phyloP scores from a whole-genome alignment of 1,284 basidiomycete genomes.

The Cryptococcus floricola region DNA sequence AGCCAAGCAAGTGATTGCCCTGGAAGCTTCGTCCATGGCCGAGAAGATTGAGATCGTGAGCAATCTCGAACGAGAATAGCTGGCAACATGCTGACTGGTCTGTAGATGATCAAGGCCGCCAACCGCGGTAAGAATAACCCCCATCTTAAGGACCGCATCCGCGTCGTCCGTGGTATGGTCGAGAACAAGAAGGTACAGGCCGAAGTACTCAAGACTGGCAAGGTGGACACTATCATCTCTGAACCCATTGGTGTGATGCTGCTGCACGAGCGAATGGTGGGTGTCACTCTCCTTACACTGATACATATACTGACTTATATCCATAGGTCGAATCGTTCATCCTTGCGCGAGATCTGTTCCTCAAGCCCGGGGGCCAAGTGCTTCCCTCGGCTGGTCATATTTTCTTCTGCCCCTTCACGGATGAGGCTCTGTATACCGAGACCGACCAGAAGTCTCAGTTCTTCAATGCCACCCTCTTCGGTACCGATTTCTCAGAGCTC shows the following conservation, averaged over 20 bases:
- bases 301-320: background rate
- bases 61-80: background rate
- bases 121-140: slow-evolving; percentile 39
- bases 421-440: slow-evolving; percentile 52
- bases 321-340: slow-evolving; percentile 51
- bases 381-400: slow-evolving; percentile 52
- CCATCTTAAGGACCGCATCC: slow-evolving; percentile 36
- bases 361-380: slow-evolving; percentile 52
- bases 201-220: slow-evolving; percentile 35
- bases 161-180: slow-evolving; percentile 45
- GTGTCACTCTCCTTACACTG: slow-evolving; percentile 2
- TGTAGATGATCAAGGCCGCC: slow-evolving; percentile 44
- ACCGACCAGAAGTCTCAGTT: slow-evolving; percentile 51
- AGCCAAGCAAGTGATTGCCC: slow-evolving; percentile 51
- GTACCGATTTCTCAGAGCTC: slow-evolving; percentile 45
- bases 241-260: slow-evolving; percentile 55
- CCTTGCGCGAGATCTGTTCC: slow-evolving; percentile 51
- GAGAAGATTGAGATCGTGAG: slow-evolving; percentile 50
- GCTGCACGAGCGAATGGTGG: slow-evolving; percentile 54
- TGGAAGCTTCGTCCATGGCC: slow-evolving; percentile 54
- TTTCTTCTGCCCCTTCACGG: slow-evolving; percentile 52
- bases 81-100: background rate
- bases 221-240: slow-evolving; percentile 55
- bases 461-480: slow-evolving; percentile 49
- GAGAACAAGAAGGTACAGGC: slow-evolving; percentile 41